Conservation (phyloP, 2,329 filamentous ascomycete species). For the Thermoascus crustaceus region DNA sequence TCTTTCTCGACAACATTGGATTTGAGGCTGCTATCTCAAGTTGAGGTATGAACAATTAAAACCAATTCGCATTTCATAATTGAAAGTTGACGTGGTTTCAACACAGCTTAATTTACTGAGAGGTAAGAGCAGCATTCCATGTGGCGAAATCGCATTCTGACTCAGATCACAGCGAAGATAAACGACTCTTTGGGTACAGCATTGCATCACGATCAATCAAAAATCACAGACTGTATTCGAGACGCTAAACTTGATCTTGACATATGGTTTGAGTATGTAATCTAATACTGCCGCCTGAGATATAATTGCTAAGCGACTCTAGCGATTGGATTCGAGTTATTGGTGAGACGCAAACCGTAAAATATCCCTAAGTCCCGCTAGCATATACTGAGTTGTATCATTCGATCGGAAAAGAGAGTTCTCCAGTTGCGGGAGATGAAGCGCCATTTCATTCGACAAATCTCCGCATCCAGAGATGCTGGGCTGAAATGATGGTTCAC, state of each 20-base stretch:
- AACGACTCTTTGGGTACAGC: constrained; percentile 26
- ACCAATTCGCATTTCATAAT: not conserved
- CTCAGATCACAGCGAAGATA: constrained; percentile 22
- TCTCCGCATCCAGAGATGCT: constrained; percentile 45
- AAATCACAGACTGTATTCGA: constrained; percentile 34
- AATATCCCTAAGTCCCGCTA: not conserved
- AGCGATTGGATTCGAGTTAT: constrained; percentile 31
- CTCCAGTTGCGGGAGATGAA: constrained; percentile 20
- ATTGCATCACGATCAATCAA: constrained; percentile 22
- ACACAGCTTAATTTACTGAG: constrained; percentile 36
- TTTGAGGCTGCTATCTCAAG: constrained; percentile 45
- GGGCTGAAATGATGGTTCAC: constrained; percentile 46
- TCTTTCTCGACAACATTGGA: constrained; percentile 41
- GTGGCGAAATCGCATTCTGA: not conserved
- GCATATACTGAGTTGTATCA: not conserved
- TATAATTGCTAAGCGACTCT: constrained; percentile 1
- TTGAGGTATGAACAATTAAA: constrained; percentile 29
- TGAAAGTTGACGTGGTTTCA: constrained; percentile 5
- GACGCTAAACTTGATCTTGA: constrained; percentile 42
- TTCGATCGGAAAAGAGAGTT: constrained; percentile 16
- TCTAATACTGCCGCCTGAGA: constrained; percentile 9
- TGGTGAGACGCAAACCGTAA: constrained; percentile 13
- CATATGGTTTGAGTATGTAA: constrained; percentile 39
- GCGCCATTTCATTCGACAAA: constrained; percentile 37
- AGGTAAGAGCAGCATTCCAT: constrained; percentile 12